Evolutionary conservation across 768 basidiomycete species (phyloP), one percentile per base, ranked within the genome.

Genomic region (Porpolomopsis calyptriformis): DNA sequence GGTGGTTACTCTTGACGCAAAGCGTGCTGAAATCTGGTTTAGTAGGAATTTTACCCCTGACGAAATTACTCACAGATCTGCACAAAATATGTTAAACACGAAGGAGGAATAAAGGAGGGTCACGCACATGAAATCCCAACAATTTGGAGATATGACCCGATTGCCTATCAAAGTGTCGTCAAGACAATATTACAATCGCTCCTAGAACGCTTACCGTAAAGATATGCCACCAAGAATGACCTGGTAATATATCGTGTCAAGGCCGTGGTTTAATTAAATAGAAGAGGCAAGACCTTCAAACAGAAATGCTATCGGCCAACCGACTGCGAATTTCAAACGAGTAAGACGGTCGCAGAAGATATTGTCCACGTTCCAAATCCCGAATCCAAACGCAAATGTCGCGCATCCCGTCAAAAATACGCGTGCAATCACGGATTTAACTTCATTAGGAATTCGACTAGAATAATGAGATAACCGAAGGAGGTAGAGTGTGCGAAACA

Each of bases 281-380:
- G 10, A 39, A 39, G 10, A 7, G n/a, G 16, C 22, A 16, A 6
- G 16, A 68, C 78, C 81, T 65, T 85, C 82, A 7, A 85, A 60
- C 19, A 82, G 49, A 55, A 85, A 83, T 4, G 80, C 81, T 7
- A 58, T 48, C 7, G 82, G 81, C 80, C 80, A 83, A 0, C 80
- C 79, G 7, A 82, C 38, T 6, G 52, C 42, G 2, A 69, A 56
- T 55, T 82, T 84, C 72, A 74, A 76, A 8, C 54, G 48, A 8
- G 78, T 82, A 40, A 84, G 53, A 11, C 61, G 59, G 43, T 67
- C 65, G 57, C 86, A 90, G 53, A 81, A 86, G 7, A 82, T 68
- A 52, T 87, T 88, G 58, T 90, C 85, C 51, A 88, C 51, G 56
- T 88, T 90, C 85, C 85, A 88, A 19, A 86, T 64, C 8, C 76